Evolutionary conservation across 192 early-diverging fungal genomes (phyloP).

Genomic region (Funneliformis geosporum): DNA sequence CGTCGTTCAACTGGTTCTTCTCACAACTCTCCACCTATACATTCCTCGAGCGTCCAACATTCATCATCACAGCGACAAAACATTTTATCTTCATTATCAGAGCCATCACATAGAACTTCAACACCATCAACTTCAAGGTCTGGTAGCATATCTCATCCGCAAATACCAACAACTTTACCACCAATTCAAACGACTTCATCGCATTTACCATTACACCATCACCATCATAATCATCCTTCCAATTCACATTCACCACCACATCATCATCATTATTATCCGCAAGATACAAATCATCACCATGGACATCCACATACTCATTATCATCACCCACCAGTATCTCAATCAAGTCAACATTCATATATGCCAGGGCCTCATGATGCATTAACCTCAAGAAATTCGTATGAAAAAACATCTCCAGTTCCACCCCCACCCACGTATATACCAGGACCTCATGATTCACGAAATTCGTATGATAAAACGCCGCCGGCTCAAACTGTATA

Average conservation of each 20-base stretch:
- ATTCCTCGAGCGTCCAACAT: neutral
- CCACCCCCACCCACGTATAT: neutral
- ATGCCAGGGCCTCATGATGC: neutral
- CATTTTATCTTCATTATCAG: neutral
- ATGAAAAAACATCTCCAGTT: neutral
- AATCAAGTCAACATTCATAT: neutral
- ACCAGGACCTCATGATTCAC: too few species aligned
- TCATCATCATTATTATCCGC: constrained; percentile 24
- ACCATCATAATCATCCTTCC: constrained; percentile 26
- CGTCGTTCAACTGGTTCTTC: neutral
- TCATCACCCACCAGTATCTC: constrained; percentile 14
- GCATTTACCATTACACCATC: neutral
- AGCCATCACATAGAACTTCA: neutral
- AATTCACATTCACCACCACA: constrained; percentile 1
- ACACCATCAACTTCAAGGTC: constrained; percentile 2
- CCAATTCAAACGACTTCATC: constrained; percentile 14
- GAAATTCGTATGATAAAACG: too few species aligned
- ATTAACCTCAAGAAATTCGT: too few species aligned
- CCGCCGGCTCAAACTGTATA: too few species aligned
- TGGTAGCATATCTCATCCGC: neutral
- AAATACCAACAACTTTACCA: constrained; percentile 4
- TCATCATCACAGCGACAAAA: constrained; percentile 1
- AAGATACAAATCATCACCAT: neutral
- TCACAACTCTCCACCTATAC: neutral
- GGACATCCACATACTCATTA: neutral